Base-by-base conservation (phyloP, 768 basidiomycete genomes). In the Collybiopsis confluens region DNA sequence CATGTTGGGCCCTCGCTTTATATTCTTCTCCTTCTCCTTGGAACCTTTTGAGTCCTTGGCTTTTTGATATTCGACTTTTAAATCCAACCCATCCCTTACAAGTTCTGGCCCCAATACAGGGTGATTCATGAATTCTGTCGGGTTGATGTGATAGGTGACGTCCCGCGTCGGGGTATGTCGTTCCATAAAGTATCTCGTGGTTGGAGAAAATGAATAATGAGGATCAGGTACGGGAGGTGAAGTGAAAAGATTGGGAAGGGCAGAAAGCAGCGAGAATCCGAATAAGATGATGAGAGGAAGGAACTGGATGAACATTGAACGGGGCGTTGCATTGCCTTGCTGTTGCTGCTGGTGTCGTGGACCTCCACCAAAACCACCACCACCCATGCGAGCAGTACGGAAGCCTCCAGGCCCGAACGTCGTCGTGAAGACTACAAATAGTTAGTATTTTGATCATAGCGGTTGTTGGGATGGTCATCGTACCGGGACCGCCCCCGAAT, bases 371-470 rank as follows among this genome's bases (percentile, higher is more conserved):
- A 71, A 70, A 9, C 73, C 74, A 35, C 78, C 79, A 9, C 73
- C 74, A 35, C 78, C 79, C 64, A 83, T 75, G 5, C 83, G 80
- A 2, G 83, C 82, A 27, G 85, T 81, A 28, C 83, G 81, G 74
- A 94, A 93, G 28, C 91, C 90, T n/a, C 85, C 85, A 36, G 85
- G 82, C 36, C 87, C 92, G 71, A 91, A 96, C 45, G 78, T 74
- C 16, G 88, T 77, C 0, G 88, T 83, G 67, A 95, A 95, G 30
- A 92, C 81, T 77, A 72, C 65, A 58, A 23, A 50, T 26, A 43
- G 58, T 55, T 40, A 52, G 48, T 28, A n/a, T n/a, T 18, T 18
- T 13, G 35, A 26, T 21, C n/a, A 16, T 11, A 13, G 41, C 27
- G 30, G 15, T 44, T 46, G 27, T 28, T 10, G 8, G n/a, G 24